Conservation (phyloP, 1,139 yeast species). For the Eremothecium coryli region DNA sequence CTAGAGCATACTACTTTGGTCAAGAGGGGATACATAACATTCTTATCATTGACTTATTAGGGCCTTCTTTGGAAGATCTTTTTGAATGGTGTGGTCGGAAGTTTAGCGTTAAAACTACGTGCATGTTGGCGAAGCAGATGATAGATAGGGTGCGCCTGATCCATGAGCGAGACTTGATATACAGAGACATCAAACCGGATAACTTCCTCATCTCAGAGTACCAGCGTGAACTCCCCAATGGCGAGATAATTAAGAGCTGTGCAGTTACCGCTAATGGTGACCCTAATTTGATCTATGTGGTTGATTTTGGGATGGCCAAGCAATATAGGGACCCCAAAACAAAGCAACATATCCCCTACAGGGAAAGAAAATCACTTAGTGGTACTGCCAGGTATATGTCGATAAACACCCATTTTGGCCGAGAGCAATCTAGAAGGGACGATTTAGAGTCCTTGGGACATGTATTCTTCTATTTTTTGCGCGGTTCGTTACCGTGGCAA, state of each 20-base stretch:
- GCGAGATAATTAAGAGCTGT: constrained; percentile 16
- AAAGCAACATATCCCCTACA: constrained; percentile 89
- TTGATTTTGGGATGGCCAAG: constrained; percentile 96
- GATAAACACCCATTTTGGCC: constrained; percentile 91
- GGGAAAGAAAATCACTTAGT: constrained; percentile 86
- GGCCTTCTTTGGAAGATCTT: constrained; percentile 91
- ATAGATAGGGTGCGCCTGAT: constrained; percentile 75
- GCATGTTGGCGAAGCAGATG: constrained; percentile 89
- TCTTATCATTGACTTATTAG: constrained; percentile 82
- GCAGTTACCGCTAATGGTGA: constrained; percentile 24
- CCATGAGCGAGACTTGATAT: constrained; percentile 82
- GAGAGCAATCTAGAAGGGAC: constrained; percentile 93
- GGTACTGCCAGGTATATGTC: constrained; percentile 99
- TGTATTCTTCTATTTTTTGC: constrained; percentile 83
- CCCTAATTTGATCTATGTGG: constrained; percentile 47
- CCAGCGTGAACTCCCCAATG: constrained; percentile 18
- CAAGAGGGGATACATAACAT: constrained; percentile 96
- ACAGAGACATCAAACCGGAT: constrained; percentile 94
- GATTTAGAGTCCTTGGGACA: constrained; percentile 94
- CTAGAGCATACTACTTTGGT: constrained; percentile 92
- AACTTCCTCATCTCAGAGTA: constrained; percentile 59
- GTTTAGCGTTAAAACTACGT: constrained; percentile 80
- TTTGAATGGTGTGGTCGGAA: constrained; percentile 97
- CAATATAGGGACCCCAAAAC: constrained; percentile 94
- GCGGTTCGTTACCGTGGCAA: constrained; percentile 98